phyloP scores from a whole-genome alignment of 75 land plant species.

The Pinus albicaulis region DNA sequence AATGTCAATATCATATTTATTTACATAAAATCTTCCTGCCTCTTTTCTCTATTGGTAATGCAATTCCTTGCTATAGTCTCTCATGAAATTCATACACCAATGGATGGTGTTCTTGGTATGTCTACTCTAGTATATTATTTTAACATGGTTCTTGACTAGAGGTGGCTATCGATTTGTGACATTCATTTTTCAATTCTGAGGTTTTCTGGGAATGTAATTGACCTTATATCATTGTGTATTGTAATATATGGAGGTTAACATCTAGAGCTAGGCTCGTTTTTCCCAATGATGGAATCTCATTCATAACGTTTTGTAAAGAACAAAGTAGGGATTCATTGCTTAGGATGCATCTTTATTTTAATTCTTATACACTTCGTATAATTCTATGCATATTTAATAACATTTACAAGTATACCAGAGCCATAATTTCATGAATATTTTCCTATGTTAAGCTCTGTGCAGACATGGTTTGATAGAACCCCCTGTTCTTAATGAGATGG shows the following conservation, averaged over 20 bases:
- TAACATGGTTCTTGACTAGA: background rate
- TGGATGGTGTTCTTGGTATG: constrained; percentile 95
- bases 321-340: background rate
- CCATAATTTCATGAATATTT: background rate
- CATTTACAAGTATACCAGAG: background rate
- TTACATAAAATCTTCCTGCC: no score
- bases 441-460: constrained; percentile 22
- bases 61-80: constrained; percentile 97
- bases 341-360: no score
- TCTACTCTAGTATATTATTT: background rate
- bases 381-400: no score
- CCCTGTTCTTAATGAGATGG: constrained; percentile 16
- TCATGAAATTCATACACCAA: constrained; percentile 93
- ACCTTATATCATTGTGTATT: background rate
- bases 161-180: background rate
- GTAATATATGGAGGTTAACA: no score
- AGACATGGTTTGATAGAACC: constrained; percentile 8
- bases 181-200: background rate
- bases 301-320: background rate
- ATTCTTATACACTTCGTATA: no score
- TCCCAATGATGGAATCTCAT: background rate
- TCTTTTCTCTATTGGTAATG: constrained; percentile 8
- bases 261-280: no score
- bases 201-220: background rate
- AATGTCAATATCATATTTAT: no score